These are phyloP conservation scores for Benincasa hispida DNA, from an alignment of 306 rosid genomes.

Conservation along the genomic window DNA sequence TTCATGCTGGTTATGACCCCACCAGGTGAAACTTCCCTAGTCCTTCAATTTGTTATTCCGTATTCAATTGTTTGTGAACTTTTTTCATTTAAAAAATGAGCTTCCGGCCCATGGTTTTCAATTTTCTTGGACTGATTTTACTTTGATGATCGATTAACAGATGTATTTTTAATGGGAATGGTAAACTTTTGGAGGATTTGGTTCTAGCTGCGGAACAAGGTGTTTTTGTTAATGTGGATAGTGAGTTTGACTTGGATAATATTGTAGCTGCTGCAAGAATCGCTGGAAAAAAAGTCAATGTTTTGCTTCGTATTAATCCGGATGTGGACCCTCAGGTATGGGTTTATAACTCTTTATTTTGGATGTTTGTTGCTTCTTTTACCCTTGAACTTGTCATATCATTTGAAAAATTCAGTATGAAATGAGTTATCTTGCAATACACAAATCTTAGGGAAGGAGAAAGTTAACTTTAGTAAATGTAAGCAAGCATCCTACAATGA, in stretches of 20 bases:
- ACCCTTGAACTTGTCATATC: not conserved
- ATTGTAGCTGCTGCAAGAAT: constrained; percentile 67
- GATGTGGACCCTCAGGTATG: constrained; percentile 88
- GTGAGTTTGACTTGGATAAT: constrained; percentile 89
- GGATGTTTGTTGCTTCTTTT: not conserved
- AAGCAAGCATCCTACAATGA: not conserved
- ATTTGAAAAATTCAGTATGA: not conserved
- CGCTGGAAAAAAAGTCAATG: constrained; percentile 62
- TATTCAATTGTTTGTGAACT: not conserved
- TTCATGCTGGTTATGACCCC: constrained; percentile 79
- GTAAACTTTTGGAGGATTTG: constrained; percentile 81
- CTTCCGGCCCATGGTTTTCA: not conserved
- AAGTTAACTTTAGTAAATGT: not conserved
- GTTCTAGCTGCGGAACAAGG: constrained; percentile 73
- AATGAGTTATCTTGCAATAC: not conserved
- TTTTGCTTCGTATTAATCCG: constrained; percentile 80
- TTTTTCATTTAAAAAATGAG: not conserved
- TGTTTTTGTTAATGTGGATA: constrained; percentile 79
- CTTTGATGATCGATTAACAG: constrained; percentile 22
- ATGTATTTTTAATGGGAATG: constrained; percentile 89
- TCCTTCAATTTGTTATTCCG: not conserved
- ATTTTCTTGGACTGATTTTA: not conserved
- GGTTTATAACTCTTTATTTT: not conserved
- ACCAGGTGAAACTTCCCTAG: constrained; percentile 32
- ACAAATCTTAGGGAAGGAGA: not conserved